Percentiles rank a stretch among this genome's conserved stretches.
Conservation (phyloP, 2,329 filamentous ascomycete genomes). For the Pseudocercospora eumusae region DNA sequence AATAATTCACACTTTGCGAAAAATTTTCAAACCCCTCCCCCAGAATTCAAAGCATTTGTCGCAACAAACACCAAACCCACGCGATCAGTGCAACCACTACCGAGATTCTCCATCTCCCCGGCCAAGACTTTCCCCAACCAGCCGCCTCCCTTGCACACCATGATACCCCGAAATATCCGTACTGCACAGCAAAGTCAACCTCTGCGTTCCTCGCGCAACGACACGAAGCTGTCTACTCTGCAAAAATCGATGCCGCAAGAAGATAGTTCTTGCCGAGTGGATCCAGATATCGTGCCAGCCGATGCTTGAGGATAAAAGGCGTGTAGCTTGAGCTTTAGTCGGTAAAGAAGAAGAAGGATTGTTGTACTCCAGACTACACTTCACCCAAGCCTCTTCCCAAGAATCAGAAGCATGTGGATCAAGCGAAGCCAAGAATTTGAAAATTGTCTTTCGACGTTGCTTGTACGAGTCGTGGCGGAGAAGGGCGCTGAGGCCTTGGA, state of each 20-base stretch:
- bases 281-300: conserved; percentile 19
- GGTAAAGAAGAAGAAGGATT: background rate
- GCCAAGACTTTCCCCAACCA: too few species aligned
- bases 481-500: conserved; percentile 3
- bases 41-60: too few species aligned
- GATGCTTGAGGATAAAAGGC: background rate
- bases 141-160: conserved; percentile 9
- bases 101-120: too few species aligned
- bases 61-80: too few species aligned
- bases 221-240: background rate
- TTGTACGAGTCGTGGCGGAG: conserved; percentile 1
- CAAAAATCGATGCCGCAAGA: background rate
- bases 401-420: background rate
- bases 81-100: too few species aligned
- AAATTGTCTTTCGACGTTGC: conserved; percentile 8
- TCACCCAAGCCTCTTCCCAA: background rate
- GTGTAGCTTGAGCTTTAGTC: background rate
- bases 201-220: background rate
- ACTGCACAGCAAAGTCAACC: conserved; percentile 11
- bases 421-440: background rate
- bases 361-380: background rate
- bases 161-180: conserved; percentile 21
- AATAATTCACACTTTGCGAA: too few species aligned
- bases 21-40: too few species aligned
- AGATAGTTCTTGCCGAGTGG: background rate